These are phyloP conservation scores for Lupinus albus DNA, from an alignment of 306 rosid species.

Conservation along the genomic window DNA sequence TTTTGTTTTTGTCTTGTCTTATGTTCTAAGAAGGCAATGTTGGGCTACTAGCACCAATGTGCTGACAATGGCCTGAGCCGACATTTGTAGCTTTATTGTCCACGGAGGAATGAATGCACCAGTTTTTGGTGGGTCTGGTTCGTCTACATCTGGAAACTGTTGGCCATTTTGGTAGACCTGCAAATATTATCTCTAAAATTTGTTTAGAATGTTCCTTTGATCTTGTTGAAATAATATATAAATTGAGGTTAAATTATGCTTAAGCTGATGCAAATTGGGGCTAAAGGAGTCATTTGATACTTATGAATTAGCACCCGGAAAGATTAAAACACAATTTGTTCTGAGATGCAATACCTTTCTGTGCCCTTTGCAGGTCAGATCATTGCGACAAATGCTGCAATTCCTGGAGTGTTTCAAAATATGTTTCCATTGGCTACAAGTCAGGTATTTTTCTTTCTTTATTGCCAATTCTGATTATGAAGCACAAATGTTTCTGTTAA, in stretches of 20 bases:
- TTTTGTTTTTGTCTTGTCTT: constrained; percentile 96
- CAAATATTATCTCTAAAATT: constrained; percentile 68
- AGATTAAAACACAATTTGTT: constrained; percentile 20
- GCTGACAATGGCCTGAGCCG: constrained; percentile 99
- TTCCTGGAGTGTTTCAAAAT: constrained; percentile 90
- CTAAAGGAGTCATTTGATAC: constrained; percentile 46
- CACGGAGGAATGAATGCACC: constrained; percentile 96
- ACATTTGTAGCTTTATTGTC: constrained; percentile 97
- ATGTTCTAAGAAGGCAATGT: constrained; percentile 99
- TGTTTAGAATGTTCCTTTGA: constrained; percentile 51
- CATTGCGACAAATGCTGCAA: constrained; percentile 72
- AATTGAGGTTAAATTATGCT: constrained; percentile 49
- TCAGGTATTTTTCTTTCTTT: constrained; percentile 64
- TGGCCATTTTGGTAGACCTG: constrained; percentile 82
- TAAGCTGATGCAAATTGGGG: constrained; percentile 43
- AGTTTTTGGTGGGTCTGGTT: constrained; percentile 98
- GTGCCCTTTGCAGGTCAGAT: constrained; percentile 70
- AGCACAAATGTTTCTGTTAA: not conserved
- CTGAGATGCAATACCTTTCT: constrained; percentile 38
- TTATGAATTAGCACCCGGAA: constrained; percentile 28
- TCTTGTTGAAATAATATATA: constrained; percentile 47
- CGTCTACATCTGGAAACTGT: constrained; percentile 57
- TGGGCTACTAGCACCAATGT: constrained; percentile 99
- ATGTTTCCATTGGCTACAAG: constrained; percentile 83
- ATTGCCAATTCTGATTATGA: constrained; percentile 12